These are phyloP conservation scores for Chrysanthemum lavandulifolium DNA, from an alignment of 129 eudicot genomes.

Conservation along the genomic window DNA sequence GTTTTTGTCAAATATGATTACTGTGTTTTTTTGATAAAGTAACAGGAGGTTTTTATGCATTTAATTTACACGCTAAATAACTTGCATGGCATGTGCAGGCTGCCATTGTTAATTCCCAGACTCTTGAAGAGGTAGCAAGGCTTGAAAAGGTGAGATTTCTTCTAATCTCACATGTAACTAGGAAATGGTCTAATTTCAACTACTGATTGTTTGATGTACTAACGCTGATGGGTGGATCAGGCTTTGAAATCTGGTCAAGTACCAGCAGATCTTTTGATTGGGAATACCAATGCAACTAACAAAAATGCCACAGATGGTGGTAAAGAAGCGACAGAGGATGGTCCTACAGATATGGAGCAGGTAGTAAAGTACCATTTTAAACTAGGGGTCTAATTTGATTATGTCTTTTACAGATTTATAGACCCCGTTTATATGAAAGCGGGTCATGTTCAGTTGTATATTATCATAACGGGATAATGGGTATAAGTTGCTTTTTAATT, in stretches of 20 bases:
- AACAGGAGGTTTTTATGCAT: too few relatives aligned
- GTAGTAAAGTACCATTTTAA: constrained; percentile 29
- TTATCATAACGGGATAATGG: not conserved
- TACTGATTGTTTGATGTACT: not conserved
- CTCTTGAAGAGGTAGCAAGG: constrained; percentile 97
- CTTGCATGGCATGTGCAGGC: constrained; percentile 52
- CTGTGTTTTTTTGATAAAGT: too few relatives aligned
- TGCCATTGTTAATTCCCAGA: constrained; percentile 96
- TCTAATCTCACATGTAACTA: not conserved
- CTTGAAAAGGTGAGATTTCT: constrained; percentile 75
- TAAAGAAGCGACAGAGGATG: constrained; percentile 45
- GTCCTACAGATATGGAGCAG: constrained; percentile 75
- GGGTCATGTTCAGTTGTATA: too few relatives aligned
- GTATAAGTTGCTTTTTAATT: too few relatives aligned
- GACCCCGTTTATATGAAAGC: not conserved
- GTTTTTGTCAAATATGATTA: not conserved
- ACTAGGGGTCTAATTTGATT: not conserved
- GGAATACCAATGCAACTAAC: constrained; percentile 36
- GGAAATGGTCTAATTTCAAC: not conserved
- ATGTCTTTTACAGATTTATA: not conserved
- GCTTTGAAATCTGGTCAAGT: constrained; percentile 89
- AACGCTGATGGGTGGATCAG: constrained; percentile 33
- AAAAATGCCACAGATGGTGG: constrained; percentile 45
- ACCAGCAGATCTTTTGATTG: constrained; percentile 66
- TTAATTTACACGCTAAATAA: too few relatives aligned